Conservation (phyloP, 257 asterid species). For the Solanum appendiculatum region DNA sequence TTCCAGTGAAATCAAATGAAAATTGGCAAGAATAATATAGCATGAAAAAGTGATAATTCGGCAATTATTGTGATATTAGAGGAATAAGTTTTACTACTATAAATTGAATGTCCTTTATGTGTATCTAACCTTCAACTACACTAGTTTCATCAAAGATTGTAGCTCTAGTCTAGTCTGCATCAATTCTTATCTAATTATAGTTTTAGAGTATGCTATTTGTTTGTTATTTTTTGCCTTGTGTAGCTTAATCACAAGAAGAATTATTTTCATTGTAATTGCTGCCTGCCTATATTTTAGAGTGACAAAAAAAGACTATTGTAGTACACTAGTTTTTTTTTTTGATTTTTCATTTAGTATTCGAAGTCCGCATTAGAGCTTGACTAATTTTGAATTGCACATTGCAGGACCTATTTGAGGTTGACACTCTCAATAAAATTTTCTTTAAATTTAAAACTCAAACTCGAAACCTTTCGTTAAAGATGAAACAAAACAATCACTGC, state of each 20-base stretch:
- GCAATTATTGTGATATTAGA: background rate
- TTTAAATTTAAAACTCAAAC: fast-evolving
- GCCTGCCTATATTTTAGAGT: background rate
- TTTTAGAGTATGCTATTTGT: background rate
- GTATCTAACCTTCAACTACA: background rate
- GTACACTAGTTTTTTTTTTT: background rate
- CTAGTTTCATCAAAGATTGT: background rate
- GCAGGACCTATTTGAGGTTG: fast-evolving
- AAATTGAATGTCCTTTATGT: background rate
- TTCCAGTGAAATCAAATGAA: background rate
- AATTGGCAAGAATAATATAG: background rate
- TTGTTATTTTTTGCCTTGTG: background rate
- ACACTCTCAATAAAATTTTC: no score
- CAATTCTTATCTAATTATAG: background rate
- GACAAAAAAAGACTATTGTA: background rate
- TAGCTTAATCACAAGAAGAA: background rate
- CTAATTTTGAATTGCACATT: no score
- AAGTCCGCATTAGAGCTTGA: no score
- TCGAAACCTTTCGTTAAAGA: fast-evolving
- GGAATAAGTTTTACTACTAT: background rate
- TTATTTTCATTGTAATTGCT: background rate
- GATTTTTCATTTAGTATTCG: no score
- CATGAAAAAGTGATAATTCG: background rate
- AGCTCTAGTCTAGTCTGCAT: background rate
- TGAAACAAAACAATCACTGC: fast-evolving